Conservation (phyloP, 768 basidiomycete species). For the Mycena kentingensis region DNA sequence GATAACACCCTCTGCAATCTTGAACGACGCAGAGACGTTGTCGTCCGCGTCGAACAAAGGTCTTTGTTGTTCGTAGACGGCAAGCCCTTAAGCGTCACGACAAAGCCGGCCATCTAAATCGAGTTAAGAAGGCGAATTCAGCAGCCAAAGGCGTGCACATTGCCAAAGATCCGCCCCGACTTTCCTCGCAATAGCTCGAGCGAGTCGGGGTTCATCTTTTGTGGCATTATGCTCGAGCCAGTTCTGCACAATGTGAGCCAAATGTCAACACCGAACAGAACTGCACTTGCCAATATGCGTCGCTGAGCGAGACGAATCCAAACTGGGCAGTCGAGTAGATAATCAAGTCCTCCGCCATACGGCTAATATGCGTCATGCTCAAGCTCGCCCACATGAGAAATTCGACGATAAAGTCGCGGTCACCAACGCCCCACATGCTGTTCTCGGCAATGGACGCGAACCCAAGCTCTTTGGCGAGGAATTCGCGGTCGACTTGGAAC, state of each 20-base stretch:
- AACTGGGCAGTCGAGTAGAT: conserved; percentile 98
- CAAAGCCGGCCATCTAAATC: conserved; percentile 88
- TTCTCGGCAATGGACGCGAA: conserved; percentile 91
- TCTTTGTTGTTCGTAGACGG: conserved; percentile 99
- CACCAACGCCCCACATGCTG: conserved; percentile 94
- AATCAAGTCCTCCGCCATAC: conserved; percentile 94
- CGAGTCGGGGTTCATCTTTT: conserved; percentile 99
- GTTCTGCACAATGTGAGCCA: conserved; percentile 72
- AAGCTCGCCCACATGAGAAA: conserved; percentile 96
- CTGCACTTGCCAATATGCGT: conserved; percentile 70
- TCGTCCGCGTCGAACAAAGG: conserved; percentile 92
- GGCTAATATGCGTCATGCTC: conserved; percentile 90
- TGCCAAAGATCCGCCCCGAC: conserved; percentile 90
- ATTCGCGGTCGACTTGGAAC: conserved; percentile 90
- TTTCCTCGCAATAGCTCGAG: conserved; percentile 95
- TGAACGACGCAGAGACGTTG: conserved; percentile 82
- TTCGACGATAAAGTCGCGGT: conserved; percentile 96
- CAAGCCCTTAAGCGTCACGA: conserved; percentile 96
- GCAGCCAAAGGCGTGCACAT: conserved; percentile 45
- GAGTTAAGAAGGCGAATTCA: neutral
- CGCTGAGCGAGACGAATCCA: conserved; percentile 92
- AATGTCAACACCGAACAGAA: no score
- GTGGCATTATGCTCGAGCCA: conserved; percentile 99
- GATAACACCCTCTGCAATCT: conserved; percentile 93
- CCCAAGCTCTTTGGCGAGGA: conserved; percentile 86